Evolutionary conservation across 345 rosid genomes (phyloP), one percentile per base, ranked within the genome.

Genomic region (Citrus reticulata): DNA sequence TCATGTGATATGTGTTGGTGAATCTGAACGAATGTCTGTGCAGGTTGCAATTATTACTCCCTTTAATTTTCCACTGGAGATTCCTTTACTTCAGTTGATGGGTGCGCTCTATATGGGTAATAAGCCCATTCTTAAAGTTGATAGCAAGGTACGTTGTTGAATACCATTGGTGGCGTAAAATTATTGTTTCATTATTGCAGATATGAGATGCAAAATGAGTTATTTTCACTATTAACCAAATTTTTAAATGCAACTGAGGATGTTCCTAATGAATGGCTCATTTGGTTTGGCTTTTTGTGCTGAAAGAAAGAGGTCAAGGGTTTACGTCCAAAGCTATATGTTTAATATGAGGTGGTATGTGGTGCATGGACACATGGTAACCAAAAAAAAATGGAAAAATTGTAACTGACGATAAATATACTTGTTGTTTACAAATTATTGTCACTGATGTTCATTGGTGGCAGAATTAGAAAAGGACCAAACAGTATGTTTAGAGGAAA

Each of bases 81-180:
- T 96, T 86, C 99, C 99, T 0, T 83, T 90, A 55, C 97, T 96
- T 85, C 99, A 96, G 87, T 60, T 96, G 88, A 92, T 96, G 99
- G 99, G 98, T 68, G 97, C 99, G 46, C 84, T 96, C 66, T 96
- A 92, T 75, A 95, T 96, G 99, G 99, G 99, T 78, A 96, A 96
- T 91, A 96, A 96, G 81, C 97, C 98, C 37, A 72, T 93, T 80
- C 91, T 94, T 62, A 96, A 96, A 85, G 99, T 94, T 70, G 99
- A 96, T 83, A 91, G 97, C 90, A 94, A 96, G 99, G 99, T 94
- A 79, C 65, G 71, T 59, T 55, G 70, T 63, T 69, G 29, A 64
- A 20, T 42, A 27, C 42, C 22, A 61, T 75, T 40, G 19, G 30
- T 42, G 78, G 70, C 32, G 7, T 63, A 39, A 29, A 63, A 11